Base-by-base conservation (phyloP, 2,329 filamentous ascomycete genomes). In the Hymenoscyphus occultus region DNA sequence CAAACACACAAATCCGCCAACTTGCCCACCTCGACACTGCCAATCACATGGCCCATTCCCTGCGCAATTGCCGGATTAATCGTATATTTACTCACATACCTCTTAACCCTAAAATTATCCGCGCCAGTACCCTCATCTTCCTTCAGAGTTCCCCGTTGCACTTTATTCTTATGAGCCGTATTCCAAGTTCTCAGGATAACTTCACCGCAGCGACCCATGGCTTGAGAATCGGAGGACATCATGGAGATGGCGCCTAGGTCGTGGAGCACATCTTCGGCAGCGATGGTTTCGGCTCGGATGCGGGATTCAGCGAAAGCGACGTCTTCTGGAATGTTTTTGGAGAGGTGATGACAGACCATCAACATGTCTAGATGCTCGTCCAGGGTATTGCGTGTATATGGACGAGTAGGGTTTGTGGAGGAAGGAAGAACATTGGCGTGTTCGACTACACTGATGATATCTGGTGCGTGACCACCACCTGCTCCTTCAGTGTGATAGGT, bases 341-440 rank as follows among this genome's bases (percentile, higher is more conserved):
- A 93, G 10, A 98, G 82, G 75, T 98, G 94, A 77, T 98, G 94
- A 81, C 94, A 98, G 45, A 97, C 92, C 94, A 97, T 97, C 58
- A 97, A 81, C 94, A 98, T 98, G 80, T 98, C 94, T 14, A 97
- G 85, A 78, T 98, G 94, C 78, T 98, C 94, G 74, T 97, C 94
- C 0, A 98, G 84, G 0, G 94, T 98, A 80, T 98, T 97, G 70
- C 84, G 83, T 1, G 94, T 98, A 78, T 88, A 97, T 0, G 94
- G 94, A 1, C 93, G 84, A 1, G 94, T 98, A 0, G 94, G 94
- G 76, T 97, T 98, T 0, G 94, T 98, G 58, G 90, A 94, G 5
- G 89, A 92, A 0, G 94, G 94, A 0, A 98, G 84, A 1, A 98
- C 93, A 74, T 98, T 95, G 59, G 86, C 79, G 73, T 93, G 89